These are phyloP conservation scores for Akanthomyces uredinophilus DNA, from an alignment of 2,329 filamentous ascomycete species.

Conservation along the genomic window DNA sequence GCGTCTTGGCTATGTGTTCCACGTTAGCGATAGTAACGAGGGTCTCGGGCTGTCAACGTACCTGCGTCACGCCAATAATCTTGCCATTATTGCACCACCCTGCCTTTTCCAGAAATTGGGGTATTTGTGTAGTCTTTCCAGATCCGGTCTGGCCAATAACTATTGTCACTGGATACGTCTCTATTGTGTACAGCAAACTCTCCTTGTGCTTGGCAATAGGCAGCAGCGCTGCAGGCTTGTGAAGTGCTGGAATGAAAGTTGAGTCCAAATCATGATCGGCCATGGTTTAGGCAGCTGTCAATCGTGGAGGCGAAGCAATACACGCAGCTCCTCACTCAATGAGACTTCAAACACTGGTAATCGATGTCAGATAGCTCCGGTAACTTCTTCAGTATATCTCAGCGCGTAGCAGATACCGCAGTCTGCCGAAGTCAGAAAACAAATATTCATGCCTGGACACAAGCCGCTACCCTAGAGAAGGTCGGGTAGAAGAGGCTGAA, in stretches of 20 bases:
- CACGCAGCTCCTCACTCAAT: background rate
- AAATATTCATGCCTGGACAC: background rate
- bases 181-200: conserved; percentile 76
- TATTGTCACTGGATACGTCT: conserved; percentile 78
- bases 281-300: conserved; percentile 32
- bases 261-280: conserved; percentile 52
- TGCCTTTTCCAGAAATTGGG: conserved; percentile 80
- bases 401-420: background rate
- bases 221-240: conserved; percentile 77
- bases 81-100: conserved; percentile 87
- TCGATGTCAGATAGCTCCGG: background rate
- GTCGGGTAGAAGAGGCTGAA: conserved; percentile 5
- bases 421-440: background rate
- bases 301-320: background rate
- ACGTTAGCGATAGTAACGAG: conserved; percentile 15
- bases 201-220: conserved; percentile 83
- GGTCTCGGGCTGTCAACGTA: conserved; percentile 34
- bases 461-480: conserved; percentile 5
- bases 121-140: conserved; percentile 93
- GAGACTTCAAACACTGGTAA: background rate
- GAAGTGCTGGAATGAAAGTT: conserved; percentile 70
- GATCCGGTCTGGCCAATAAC: conserved; percentile 84
- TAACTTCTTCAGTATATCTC: background rate
- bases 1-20: conserved; percentile 63
- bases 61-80: conserved; percentile 84